Evolutionary conservation across 139 green algal species (phyloP), one percentile per base, ranked within the genome.

Genomic region (Auxenochlorella pyrenoidosa): DNA sequence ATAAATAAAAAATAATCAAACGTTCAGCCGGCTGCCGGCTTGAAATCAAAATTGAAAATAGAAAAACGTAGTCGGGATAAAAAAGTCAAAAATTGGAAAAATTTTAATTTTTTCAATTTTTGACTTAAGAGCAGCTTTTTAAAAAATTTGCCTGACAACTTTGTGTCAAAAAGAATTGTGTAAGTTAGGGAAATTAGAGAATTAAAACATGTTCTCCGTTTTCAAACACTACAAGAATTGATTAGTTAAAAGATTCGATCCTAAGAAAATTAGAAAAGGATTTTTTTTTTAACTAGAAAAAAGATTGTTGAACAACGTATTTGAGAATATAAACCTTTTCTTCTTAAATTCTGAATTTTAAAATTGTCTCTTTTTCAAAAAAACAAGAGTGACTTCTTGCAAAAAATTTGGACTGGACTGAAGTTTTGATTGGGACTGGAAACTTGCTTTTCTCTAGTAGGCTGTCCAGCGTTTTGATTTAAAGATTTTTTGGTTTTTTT

Each of bases 71-170:
- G n/a, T n/a, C n/a, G n/a, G n/a, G n/a, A 82, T 95, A 47, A 81
- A 87, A 92, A 96, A 97, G 90, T 97, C 94, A 92, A 97, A 96
- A 83, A 94, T 95, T 75, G 92, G 79, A 90, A 95, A 95, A 86
- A 95, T 86, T 89, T 93, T 88, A 36, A 75, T 78, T 82, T 86
- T 87, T 87, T 63, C 22, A 63, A 28, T 63, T 28, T 63, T 24
- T 12, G 12, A 58, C 18, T 63, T 63, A 26, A 26, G 12, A 26
- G 12, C 16, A 63, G 54, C 22, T 63, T 63, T 63, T 63, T 63
- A 63, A 63, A 18, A 63, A 22, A 4, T 63, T 63, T 63, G 16
- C 12, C 47, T 58, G 12, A 58, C 47, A 24, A 63, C 54, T 63
- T 22, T 63, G 15, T 63, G 12, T 63, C 18, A 63, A 63, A 63